These are phyloP conservation scores for Tricholoma saponaceum DNA, from an alignment of 768 basidiomycete genomes.

Conservation along the genomic window DNA sequence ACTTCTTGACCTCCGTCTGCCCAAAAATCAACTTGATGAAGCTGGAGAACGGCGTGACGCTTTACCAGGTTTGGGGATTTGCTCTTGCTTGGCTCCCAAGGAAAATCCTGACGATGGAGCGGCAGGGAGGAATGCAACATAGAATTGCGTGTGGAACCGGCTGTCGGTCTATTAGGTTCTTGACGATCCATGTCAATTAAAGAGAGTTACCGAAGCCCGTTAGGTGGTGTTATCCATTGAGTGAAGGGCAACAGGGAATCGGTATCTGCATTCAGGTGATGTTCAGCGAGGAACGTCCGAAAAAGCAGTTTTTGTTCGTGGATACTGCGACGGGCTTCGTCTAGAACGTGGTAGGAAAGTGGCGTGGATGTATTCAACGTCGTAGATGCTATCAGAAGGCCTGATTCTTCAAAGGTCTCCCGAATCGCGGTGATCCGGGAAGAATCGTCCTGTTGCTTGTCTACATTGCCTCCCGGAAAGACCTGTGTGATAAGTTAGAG, in stretches of 20 bases:
- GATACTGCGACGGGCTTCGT: slow-evolving; percentile 51
- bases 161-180: slow-evolving; percentile 28
- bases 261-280: slow-evolving; percentile 41
- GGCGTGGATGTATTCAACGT: slow-evolving; percentile 7
- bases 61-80: slow-evolving; percentile 54
- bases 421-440: slow-evolving; percentile 62
- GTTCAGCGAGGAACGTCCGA: slow-evolving; percentile 44
- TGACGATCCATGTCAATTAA: neutral
- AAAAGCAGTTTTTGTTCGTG: slow-evolving; percentile 51
- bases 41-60: neutral
- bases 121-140: slow-evolving; percentile 53
- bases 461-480: slow-evolving; percentile 73
- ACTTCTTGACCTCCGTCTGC: slow-evolving; percentile 68
- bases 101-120: slow-evolving; percentile 43
- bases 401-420: slow-evolving; percentile 77
- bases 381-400: slow-evolving; percentile 54
- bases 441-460: slow-evolving; percentile 54
- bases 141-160: slow-evolving; percentile 72
- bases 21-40: neutral
- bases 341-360: slow-evolving; percentile 37
- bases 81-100: slow-evolving; percentile 51
- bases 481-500: slow-evolving; percentile 41
- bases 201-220: slow-evolving; percentile 39
- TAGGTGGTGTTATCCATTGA: slow-evolving; percentile 68
- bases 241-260: slow-evolving; percentile 62